These are phyloP conservation scores for Aegilops sharonensis DNA, from an alignment of 176 grass and related monocot genomes.

Conservation along the genomic window DNA sequence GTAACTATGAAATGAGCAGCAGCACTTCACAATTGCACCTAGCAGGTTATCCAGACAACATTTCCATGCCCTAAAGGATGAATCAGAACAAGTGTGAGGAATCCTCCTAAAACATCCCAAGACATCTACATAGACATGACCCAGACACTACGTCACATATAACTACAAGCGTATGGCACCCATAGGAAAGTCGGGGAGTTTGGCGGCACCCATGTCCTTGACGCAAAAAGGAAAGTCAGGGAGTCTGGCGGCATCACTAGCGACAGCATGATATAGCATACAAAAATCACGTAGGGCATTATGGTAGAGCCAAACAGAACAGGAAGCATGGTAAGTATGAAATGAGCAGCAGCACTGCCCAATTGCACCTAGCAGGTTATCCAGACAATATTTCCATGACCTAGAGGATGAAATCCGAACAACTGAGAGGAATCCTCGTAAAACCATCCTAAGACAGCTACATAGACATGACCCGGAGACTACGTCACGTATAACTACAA, in stretches of 20 bases:
- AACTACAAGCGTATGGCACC: background rate
- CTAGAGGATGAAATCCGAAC: background rate
- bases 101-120: background rate
- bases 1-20: slow-evolving; percentile 2
- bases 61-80: slow-evolving; percentile 5
- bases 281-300: background rate
- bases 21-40: background rate
- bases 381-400: background rate
- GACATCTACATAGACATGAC: slow-evolving; percentile 5
- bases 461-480: slow-evolving; percentile 3
- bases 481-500: background rate
- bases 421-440: background rate
- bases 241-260: background rate
- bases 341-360: slow-evolving; percentile 11
- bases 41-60: background rate
- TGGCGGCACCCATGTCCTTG: background rate
- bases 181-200: background rate
- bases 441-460: background rate
- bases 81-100: background rate
- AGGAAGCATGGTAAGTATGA: background rate
- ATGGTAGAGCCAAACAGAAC: background rate
- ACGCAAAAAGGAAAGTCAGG: background rate
- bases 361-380: background rate
- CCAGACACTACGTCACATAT: background rate
- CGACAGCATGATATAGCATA: background rate